Evolutionary conservation across 2,329 filamentous ascomycete species (phyloP), one percentile per base, ranked within the genome.

Genomic region (Stagonosporopsis cucurbitacearum): DNA sequence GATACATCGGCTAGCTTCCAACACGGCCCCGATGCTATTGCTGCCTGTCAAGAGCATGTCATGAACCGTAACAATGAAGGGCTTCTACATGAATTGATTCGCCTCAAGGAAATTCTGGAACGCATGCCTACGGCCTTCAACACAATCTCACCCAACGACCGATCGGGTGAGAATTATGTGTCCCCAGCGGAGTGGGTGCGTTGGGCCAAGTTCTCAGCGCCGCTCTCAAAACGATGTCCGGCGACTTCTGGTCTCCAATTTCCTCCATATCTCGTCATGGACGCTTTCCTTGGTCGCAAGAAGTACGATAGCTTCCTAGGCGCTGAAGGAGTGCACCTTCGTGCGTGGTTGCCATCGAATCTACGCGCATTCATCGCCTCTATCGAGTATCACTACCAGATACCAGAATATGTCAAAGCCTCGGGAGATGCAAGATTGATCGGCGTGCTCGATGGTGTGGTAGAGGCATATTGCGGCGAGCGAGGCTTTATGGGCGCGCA

Each of bases 401-500:
- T 84, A 13, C 82, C 82, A 3, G 80, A 84, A 37, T 84, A 82
- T 43, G 82, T 84, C 13, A 73, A 77, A n/a, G 62, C 78, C 39
- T 83, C 81, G 0, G 79, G 78, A 0, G 82, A 84, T 47, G 75
- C 78, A 0, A 73, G 80, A 11, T 71, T 84, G 0, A 80, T 82
- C 65, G 82, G 82, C 3, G 81, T 84, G 0, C 57, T 84, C 1
- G 82, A 84, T 53, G 82, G 82, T 0, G 83, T 84, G 2, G 77
- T 84, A 1, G 82, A 84, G 62, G 81, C 82, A 0, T 85, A 84
- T 58, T 80, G 81, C 0, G 82, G 82, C 0, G 82, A 84, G 59
- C 75, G 82, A 19, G 82, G 82, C 0, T 84, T 84, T 63, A 83
- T 84, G 82, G 82, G 82, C 5, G 80, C 79, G 0, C 82, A 85